Evolutionary conservation across 805 yeast genomes (phyloP).

Genomic region (Kurtzmaniella cleridarum): DNA sequence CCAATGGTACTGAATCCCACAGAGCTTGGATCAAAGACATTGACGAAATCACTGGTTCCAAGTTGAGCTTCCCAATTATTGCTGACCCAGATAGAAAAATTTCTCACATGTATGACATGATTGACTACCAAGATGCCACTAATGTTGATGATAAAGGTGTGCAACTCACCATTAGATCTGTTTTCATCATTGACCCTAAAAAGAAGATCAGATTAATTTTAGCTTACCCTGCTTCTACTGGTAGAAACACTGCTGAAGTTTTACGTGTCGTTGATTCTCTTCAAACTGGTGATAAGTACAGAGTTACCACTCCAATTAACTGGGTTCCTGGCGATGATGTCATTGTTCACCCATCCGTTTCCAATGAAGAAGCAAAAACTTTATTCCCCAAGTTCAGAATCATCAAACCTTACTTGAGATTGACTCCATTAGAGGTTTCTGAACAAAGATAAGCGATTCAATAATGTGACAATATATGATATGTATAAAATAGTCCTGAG

Average conservation of each 20-base stretch:
- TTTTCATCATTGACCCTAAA: slow-evolving; percentile 63
- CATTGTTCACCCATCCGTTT: slow-evolving; percentile 61
- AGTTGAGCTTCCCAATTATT: slow-evolving; percentile 59
- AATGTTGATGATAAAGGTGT: slow-evolving; percentile 66
- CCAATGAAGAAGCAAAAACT: slow-evolving; percentile 56
- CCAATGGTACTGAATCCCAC: slow-evolving; percentile 59
- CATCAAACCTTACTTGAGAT: slow-evolving; percentile 87
- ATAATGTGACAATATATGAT: no score
- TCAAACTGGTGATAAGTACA: slow-evolving; percentile 57
- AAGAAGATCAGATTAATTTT: slow-evolving; percentile 58
- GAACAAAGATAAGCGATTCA: no score
- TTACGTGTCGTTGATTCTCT: slow-evolving; percentile 66
- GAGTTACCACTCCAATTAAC: slow-evolving; percentile 65
- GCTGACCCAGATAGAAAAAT: slow-evolving; percentile 61
- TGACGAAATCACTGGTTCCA: slow-evolving; percentile 58
- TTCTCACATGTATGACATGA: slow-evolving; percentile 62
- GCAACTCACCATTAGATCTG: slow-evolving; percentile 71
- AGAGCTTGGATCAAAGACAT: slow-evolving; percentile 67
- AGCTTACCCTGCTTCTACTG: slow-evolving; percentile 70
- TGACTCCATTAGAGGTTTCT: slow-evolving; percentile 38
- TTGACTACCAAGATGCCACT: slow-evolving; percentile 63
- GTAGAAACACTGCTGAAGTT: slow-evolving; percentile 73
- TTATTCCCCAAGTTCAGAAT: slow-evolving; percentile 83
- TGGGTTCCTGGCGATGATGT: slow-evolving; percentile 75
- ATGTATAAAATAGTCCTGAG: no score